A percentile compares a stretch with the other conserved stretches of the same genome.
Conservation (phyloP, 306 rosid species). For the Astragalus glycyphyllos region DNA sequence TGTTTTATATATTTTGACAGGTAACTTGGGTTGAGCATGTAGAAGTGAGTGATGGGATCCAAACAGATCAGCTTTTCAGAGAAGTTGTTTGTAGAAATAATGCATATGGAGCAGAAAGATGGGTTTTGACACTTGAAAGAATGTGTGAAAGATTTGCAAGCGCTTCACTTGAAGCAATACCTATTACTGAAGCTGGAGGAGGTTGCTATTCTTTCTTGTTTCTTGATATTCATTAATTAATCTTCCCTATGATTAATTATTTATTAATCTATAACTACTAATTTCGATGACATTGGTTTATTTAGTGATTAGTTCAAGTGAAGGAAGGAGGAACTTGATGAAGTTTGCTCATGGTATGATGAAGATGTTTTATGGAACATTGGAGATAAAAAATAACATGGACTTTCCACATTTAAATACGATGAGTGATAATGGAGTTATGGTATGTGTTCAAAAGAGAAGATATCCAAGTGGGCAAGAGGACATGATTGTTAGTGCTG, state of each 20-base stretch:
- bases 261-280: background rate
- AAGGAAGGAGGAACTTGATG: too few species aligned
- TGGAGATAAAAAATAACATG: slow-evolving; percentile 53
- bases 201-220: slow-evolving; percentile 37
- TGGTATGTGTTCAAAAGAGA: slow-evolving; percentile 46
- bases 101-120: slow-evolving; percentile 75
- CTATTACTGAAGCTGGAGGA: slow-evolving; percentile 43
- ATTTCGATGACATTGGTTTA: too few species aligned
- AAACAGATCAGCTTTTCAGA: slow-evolving; percentile 54
- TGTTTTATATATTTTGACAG: slow-evolving; percentile 37
- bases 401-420: slow-evolving; percentile 56
- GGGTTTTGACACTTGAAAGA: slow-evolving; percentile 71
- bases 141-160: slow-evolving; percentile 63
- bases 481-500: slow-evolving; percentile 53
- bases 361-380: background rate
- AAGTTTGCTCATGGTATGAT: too few species aligned
- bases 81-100: slow-evolving; percentile 45
- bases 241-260: background rate
- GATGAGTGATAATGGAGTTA: slow-evolving; percentile 45
- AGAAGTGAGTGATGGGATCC: slow-evolving; percentile 61
- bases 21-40: slow-evolving; percentile 84
- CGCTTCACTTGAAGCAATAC: slow-evolving; percentile 22
- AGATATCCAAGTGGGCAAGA: slow-evolving; percentile 50
- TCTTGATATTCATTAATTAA: background rate
- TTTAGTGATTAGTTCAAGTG: background rate